Evolutionary conservation across 2,329 filamentous ascomycete species (phyloP).

Genomic region (Penicillium sp.): DNA sequence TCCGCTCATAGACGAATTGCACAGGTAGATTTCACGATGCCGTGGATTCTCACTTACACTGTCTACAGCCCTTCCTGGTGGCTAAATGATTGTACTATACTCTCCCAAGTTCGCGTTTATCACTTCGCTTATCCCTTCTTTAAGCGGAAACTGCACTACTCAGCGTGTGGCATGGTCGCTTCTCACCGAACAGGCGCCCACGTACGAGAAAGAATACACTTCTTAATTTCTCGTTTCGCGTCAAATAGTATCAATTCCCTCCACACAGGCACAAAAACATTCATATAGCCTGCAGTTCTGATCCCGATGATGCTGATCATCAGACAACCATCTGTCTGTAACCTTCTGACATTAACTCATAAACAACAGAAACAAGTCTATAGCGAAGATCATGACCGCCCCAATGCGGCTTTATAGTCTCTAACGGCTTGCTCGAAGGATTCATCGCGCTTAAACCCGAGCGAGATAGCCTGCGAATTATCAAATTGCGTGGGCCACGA

Average conservation of each 20-base stretch:
- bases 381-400: conserved; percentile 10
- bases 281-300: too few relatives aligned
- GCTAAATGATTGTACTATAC: neutral
- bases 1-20: neutral
- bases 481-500: conserved; percentile 61
- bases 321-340: neutral
- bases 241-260: neutral
- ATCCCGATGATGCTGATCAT: neutral
- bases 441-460: conserved; percentile 57
- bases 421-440: conserved; percentile 58
- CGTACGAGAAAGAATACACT: neutral
- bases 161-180: neutral
- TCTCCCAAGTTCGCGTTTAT: too few relatives aligned
- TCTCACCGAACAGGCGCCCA: neutral
- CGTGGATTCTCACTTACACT: neutral
- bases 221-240: neutral
- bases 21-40: too few relatives aligned
- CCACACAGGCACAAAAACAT: too few relatives aligned
- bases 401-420: conserved; percentile 53
- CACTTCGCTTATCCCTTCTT: neutral
- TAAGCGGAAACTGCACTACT: neutral
- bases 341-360: neutral
- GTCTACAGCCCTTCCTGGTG: neutral
- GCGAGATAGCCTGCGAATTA: conserved; percentile 51
- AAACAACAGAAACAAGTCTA: neutral